Evolutionary conservation across 257 asterid genomes (phyloP).

Genomic region (Thymus mandschuricus): DNA sequence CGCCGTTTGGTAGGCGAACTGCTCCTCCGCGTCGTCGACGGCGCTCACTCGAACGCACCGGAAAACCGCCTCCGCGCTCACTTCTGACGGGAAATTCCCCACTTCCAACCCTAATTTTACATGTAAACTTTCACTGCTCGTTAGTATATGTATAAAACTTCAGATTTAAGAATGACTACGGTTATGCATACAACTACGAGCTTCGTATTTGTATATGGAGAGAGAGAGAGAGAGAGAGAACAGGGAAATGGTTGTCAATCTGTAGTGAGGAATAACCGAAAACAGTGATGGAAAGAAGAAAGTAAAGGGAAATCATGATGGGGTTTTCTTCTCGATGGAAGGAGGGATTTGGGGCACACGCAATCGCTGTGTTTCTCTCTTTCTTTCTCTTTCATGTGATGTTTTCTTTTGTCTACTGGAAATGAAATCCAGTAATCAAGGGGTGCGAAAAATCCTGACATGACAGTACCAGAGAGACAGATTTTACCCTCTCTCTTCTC

Average conservation of each 20-base stretch:
- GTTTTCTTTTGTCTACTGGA: constrained; percentile 6
- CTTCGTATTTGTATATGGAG: constrained; percentile 17
- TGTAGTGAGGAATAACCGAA: constrained; percentile 50
- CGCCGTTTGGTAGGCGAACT: constrained; percentile 88
- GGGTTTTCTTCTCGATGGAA: constrained; percentile 19
- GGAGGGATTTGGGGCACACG: constrained; percentile 33
- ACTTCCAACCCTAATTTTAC: constrained; percentile 69
- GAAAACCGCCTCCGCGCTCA: constrained; percentile 73
- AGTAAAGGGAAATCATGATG: constrained; percentile 35
- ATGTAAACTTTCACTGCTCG: background rate
- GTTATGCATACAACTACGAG: no score
- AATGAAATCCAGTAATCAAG: constrained; percentile 13
- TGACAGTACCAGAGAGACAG: background rate
- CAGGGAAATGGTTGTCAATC: constrained; percentile 44
- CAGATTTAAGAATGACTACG: no score
- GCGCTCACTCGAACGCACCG: constrained; percentile 90
- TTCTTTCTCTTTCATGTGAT: constrained; percentile 24
- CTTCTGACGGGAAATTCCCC: constrained; percentile 80
- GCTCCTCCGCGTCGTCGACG: constrained; percentile 69
- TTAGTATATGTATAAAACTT: no score
- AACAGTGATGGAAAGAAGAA: constrained; percentile 42
- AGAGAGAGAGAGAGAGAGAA: constrained; percentile 25
- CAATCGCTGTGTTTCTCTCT: constrained; percentile 19
- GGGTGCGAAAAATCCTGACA: constrained; percentile 21
- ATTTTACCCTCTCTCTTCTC: background rate